Conservation (phyloP, 2,329 filamentous ascomycete species). For the Metarhizium robertsii region DNA sequence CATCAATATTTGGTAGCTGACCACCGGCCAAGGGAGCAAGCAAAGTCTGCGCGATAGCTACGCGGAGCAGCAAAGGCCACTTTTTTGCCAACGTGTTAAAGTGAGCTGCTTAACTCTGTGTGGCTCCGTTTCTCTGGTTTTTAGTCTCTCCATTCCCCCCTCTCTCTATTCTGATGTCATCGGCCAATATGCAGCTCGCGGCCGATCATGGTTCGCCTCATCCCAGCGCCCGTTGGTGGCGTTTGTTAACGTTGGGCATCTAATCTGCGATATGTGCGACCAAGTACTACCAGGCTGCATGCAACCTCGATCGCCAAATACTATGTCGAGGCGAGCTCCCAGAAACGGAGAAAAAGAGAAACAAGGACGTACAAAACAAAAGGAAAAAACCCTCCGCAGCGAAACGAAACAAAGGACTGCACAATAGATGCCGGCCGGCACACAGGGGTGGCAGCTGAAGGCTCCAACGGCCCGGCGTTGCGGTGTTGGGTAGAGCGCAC, state of each 20-base stretch:
- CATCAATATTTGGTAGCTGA: too few species aligned
- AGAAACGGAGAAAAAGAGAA: background rate
- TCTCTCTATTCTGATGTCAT: background rate
- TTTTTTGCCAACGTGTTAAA: too few species aligned
- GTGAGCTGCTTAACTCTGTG: too few species aligned
- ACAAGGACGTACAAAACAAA: background rate
- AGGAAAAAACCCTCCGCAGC: background rate
- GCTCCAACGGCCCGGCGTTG: background rate
- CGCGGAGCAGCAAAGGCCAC: too few species aligned
- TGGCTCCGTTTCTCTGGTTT: too few species aligned
- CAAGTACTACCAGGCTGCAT: background rate
- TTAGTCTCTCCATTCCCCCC: too few species aligned
- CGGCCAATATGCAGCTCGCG: background rate
- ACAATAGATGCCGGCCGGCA: background rate
- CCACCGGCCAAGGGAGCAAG: background rate
- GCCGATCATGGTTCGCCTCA: background rate
- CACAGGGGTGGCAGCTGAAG: background rate
- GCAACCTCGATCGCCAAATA: background rate
- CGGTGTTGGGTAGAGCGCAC: background rate
- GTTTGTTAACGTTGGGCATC: background rate
- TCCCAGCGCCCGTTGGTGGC: background rate
- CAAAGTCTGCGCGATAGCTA: background rate
- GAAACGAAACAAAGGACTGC: background rate
- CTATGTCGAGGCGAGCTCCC: too few species aligned
- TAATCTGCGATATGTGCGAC: background rate